Evolutionary conservation across 495 filamentous ascomycete species (phyloP), one percentile per base, ranked within the genome.

Genomic region (Lophiostoma macrostomum): DNA sequence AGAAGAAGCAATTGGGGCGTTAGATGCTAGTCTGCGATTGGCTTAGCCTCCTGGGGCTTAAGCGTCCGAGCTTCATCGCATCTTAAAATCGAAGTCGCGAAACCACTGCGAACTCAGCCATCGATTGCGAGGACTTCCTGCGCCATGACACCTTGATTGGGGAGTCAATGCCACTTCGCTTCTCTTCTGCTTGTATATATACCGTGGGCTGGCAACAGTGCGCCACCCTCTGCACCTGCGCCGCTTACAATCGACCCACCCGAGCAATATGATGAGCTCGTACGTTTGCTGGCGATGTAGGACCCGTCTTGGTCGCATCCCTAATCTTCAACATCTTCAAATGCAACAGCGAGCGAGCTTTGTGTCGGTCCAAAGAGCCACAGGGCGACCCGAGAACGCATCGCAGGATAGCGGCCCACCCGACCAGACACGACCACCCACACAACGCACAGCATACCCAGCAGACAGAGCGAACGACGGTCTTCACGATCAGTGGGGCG

Each of bases 271-370:
- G 60, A 34, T 50, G 29, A 46, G 50, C 54, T 46, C 60, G 5
- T 60, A 63, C 43, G 31, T 66, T 11, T 66, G 63, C 24, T 36
- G 40, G 3, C 53, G 38, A 31, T 66, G 63, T 47, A 61, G 59
- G 25, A 41, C 14, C 6, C 43, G 49, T n/a, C 51, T 66, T n/a
- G 5, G 28, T 29, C 56, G 53, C 48, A 14, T 14, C 5, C 18
- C 30, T 2, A 36, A 14, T 12, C 38, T 47, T 3, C 27, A n/a
- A n/a, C 13, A 34, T 5, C 52, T 44, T 20, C 56, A 58, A 56
- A 61, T 56, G 57, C 60, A 56, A 18, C 43, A 52, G 40, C 38
- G 18, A 39, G 47, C 53, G 25, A 51, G 48, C 8, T 64, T 56
- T 35, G 50, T 60, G 23, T 63, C 60, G 29, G 27, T 64, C 4